phyloP scores from a whole-genome alignment of 2,329 filamentous ascomycete species.

The Fusarium nodosum region DNA sequence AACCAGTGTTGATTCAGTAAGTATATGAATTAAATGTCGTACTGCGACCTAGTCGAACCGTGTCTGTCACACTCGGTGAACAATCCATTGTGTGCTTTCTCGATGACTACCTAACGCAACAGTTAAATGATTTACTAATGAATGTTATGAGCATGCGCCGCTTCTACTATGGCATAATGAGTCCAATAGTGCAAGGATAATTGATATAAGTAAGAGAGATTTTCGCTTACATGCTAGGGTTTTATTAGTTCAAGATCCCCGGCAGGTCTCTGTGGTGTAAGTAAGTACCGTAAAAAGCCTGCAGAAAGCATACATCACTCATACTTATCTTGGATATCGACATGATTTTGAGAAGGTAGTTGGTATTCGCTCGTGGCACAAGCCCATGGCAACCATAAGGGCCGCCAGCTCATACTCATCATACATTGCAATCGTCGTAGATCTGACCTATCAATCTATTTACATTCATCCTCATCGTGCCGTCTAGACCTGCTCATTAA shows the following conservation, averaged over 20 bases:
- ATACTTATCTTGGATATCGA: background rate
- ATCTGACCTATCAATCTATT: conserved; percentile 2
- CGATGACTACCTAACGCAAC: no score
- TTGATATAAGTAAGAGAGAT: background rate
- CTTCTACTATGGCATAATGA: background rate
- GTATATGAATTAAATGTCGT: background rate
- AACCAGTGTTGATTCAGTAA: background rate
- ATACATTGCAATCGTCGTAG: background rate
- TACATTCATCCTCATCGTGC: background rate
- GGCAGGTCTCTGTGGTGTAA: background rate
- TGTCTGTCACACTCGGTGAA: background rate
- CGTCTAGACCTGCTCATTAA: conserved; percentile 3
- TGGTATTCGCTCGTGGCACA: background rate
- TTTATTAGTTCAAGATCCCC: background rate
- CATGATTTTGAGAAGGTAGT: background rate
- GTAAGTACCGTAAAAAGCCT: background rate
- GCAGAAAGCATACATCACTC: background rate
- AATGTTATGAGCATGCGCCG: background rate
- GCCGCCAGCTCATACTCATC: background rate
- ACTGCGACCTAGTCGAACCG: background rate
- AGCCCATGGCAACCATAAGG: background rate
- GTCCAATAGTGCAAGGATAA: background rate
- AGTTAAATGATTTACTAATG: background rate
- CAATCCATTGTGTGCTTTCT: no score
- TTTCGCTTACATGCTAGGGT: conserved; percentile 5